Evolutionary conservation across 371 early-diverging fungal species (phyloP).

Genomic region (Nematocida sp.): DNA sequence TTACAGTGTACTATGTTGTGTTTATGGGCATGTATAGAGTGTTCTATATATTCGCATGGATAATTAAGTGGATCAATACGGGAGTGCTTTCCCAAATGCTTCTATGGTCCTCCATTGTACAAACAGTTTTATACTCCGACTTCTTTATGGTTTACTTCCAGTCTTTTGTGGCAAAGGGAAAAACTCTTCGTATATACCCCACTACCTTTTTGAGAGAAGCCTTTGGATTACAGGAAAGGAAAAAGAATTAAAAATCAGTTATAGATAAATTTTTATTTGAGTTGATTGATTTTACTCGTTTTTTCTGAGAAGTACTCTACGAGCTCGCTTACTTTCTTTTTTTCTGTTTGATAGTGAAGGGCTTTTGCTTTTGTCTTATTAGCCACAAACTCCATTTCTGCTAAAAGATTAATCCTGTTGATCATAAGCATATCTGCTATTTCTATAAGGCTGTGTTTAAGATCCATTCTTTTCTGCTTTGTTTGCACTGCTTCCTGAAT

Average conservation of each 20-base stretch:
- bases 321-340: neutral
- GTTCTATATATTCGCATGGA: conserved; percentile 87
- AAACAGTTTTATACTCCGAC: conserved; percentile 88
- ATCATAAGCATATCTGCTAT: conserved; percentile 36
- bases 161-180: conserved; percentile 49
- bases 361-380: neutral
- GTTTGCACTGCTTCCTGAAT: conserved; percentile 7
- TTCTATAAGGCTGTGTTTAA: conserved; percentile 17
- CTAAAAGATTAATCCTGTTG: conserved; percentile 34
- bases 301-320: neutral
- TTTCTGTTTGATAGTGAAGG: neutral
- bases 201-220: conserved; percentile 19
- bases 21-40: conserved; percentile 90
- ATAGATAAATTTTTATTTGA: neutral
- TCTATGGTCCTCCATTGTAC: conserved; percentile 78
- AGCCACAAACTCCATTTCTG: conserved; percentile 12
- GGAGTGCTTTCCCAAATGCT: conserved; percentile 69
- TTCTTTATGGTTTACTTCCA: conserved; percentile 86
- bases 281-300: neutral
- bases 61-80: conserved; percentile 70
- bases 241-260: neutral
- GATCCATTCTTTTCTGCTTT: conserved; percentile 25
- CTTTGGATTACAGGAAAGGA: neutral
- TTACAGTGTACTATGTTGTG: conserved; percentile 92
- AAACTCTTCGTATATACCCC: neutral